Conservation (phyloP, 2,329 filamentous ascomycete species). For the Pyricularia sp. region DNA sequence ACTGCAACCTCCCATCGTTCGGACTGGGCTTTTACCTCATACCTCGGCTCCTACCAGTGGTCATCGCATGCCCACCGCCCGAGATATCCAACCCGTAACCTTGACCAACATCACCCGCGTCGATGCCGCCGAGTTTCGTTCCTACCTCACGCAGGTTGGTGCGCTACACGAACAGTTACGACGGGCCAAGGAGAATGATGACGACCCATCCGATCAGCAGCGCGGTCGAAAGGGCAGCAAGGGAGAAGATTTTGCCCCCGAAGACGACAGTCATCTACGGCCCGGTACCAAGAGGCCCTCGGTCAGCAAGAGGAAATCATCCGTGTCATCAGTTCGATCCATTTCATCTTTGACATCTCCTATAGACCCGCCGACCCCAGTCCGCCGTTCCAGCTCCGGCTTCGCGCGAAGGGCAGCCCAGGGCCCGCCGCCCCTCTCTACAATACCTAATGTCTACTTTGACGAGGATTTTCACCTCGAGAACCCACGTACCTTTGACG, state of each 20-base stretch:
- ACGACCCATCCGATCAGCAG: constrained; percentile 40
- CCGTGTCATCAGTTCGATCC: constrained; percentile 32
- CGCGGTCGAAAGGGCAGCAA: constrained; percentile 27
- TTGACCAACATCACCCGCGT: constrained; percentile 81
- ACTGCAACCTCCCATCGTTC: constrained; percentile 81
- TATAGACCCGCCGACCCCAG: constrained; percentile 29
- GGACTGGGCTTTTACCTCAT: constrained; percentile 78
- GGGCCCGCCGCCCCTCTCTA: constrained; percentile 77
- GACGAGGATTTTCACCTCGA: constrained; percentile 92
- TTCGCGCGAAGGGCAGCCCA: constrained; percentile 53
- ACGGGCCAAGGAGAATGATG: constrained; percentile 68
- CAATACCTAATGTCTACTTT: constrained; percentile 88
- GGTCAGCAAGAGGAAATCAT: constrained; percentile 27
- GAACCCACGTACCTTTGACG: constrained; percentile 91
- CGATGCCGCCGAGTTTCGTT: constrained; percentile 68
- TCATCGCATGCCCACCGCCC: constrained; percentile 74
- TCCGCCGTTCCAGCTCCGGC: constrained; percentile 35
- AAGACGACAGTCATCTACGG: constrained; percentile 35
- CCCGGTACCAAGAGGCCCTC: constrained; percentile 29
- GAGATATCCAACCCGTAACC: constrained; percentile 88
- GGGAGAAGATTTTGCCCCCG: constrained; percentile 30
- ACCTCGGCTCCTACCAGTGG: constrained; percentile 60
- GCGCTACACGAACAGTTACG: constrained; percentile 83
- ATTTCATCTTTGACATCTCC: constrained; percentile 5
- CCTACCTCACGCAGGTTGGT: constrained; percentile 79